Conservation (phyloP, 352 stramenopile species). For the Pythium rishiriense region DNA sequence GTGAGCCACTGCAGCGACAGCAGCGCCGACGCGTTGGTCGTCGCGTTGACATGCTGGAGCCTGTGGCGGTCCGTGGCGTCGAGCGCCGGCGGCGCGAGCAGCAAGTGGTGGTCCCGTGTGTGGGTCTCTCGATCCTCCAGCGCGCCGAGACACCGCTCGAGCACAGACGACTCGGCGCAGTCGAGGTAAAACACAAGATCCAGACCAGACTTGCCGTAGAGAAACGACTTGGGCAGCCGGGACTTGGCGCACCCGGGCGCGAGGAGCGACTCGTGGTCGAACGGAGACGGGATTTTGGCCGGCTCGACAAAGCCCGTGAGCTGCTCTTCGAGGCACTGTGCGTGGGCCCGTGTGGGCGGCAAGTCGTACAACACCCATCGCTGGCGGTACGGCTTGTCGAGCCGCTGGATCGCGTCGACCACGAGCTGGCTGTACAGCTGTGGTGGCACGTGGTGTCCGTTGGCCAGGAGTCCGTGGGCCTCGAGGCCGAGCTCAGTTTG, state of each 20-base stretch:
- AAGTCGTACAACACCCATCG: conserved; percentile 74
- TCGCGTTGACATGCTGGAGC: conserved; percentile 51
- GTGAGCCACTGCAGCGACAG: conserved; percentile 55
- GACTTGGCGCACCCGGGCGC: conserved; percentile 42
- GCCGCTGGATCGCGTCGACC: conserved; percentile 34
- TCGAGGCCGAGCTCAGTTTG: conserved; percentile 34
- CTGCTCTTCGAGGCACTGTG: conserved; percentile 45
- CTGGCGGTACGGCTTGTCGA: conserved; percentile 17
- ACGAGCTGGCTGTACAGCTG: conserved; percentile 60
- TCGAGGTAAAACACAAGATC: conserved; percentile 74
- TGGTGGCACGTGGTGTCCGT: conserved; percentile 44
- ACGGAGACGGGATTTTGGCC: conserved; percentile 36
- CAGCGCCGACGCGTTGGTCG: conserved; percentile 42
- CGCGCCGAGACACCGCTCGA: conserved; percentile 65
- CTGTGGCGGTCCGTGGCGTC: conserved; percentile 56
- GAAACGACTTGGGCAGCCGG: conserved; percentile 39
- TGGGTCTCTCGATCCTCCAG: conserved; percentile 50
- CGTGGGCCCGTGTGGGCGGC: conserved; percentile 46
- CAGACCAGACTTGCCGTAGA: conserved; percentile 67
- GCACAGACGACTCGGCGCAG: conserved; percentile 31
- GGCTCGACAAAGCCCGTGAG: conserved; percentile 63
- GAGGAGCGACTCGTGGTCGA: conserved; percentile 58
- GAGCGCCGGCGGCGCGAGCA: conserved; percentile 43
- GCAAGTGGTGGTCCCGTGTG: conserved; percentile 42
- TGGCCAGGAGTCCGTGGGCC: conserved; percentile 29